Evolutionary conservation across 78 protist genomes (phyloP), one percentile per base, ranked within the genome.

Genomic region (Pelomyxa schiedti): DNA sequence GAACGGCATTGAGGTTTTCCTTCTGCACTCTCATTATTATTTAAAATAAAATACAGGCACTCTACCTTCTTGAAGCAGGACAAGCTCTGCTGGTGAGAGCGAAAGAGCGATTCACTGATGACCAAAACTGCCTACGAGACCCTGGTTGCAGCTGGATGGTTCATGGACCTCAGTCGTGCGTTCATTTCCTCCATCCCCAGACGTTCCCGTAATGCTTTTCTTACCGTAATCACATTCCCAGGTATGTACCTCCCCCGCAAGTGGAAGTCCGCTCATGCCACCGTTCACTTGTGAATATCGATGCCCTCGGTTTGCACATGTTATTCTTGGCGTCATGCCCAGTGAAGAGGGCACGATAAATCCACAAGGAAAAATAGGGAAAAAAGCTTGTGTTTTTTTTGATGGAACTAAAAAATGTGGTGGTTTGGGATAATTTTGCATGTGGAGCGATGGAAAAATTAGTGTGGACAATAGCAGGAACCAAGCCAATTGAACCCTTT

Each of bases 91-190:
- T 58, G 38, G 74, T 83, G 22, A 16, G 63, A 24, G 82, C 84
- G 24, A 4, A 6, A 36, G 53, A 71, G 63, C 0, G 8, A 26
- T 77, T 81, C 3, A 26, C 9, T 3, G 82, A 76, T 72, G 75
- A 32, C 1, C 39, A 4, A 39, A 71, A 3, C n/a, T 39, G 32
- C 8, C 37, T 2, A 26, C 24, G 2, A 9, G 16, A 16, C 32
- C 82, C 77, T 32, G 88, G 88, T 30, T 47, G 41, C 40, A 77
- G 76, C 38, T 83, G 82, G 82, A 22, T 65, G 29, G 2, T 58
- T 39, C 1, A 3, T 0, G 77, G 67, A 9, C 81, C 78, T 16
- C 16, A 16, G 32, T 47, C 58, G 58, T 47, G n/a, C n/a, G n/a
- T n/a, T n/a, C n/a, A n/a, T n/a, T n/a, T n/a, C n/a, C n/a, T n/a